These are phyloP conservation scores for Zymoseptoria pseudotritici DNA, from an alignment of 2,329 filamentous ascomycete genomes.

Conservation along the genomic window DNA sequence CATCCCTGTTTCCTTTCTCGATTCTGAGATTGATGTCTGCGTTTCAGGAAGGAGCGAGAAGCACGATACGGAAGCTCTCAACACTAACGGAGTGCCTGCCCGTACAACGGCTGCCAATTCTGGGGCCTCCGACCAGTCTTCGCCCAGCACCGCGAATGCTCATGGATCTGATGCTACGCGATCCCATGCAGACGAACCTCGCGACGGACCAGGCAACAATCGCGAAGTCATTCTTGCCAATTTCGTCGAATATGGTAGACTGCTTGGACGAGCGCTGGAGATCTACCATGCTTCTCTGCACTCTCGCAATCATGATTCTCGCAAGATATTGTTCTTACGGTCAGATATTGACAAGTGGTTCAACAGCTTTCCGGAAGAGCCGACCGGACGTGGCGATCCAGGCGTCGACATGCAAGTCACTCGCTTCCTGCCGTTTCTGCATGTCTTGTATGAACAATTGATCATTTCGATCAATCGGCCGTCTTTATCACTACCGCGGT, in stretches of 20 bases:
- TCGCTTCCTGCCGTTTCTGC: constrained; percentile 24
- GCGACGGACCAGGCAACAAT: constrained; percentile 2
- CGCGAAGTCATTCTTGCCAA: constrained; percentile 18
- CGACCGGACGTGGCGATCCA: not conserved
- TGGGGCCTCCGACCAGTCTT: not conserved
- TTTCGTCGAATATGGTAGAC: constrained; percentile 19
- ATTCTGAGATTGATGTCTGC: constrained; percentile 35
- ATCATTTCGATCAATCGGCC: constrained; percentile 31
- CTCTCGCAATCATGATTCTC: constrained; percentile 12
- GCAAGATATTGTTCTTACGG: constrained; percentile 15
- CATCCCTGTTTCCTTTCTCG: constrained; percentile 31
- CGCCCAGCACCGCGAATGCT: not conserved
- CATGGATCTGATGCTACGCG: not conserved
- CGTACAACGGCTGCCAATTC: not conserved
- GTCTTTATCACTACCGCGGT: constrained; percentile 29
- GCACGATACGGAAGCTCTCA: constrained; percentile 18
- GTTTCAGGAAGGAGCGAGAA: constrained; percentile 25
- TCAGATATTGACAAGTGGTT: constrained; percentile 22
- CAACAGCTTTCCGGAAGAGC: constrained; percentile 20
- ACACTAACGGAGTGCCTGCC: constrained; percentile 2
- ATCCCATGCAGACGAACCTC: not conserved
- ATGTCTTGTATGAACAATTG: constrained; percentile 29
- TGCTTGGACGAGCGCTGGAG: constrained; percentile 17
- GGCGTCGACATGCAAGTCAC: constrained; percentile 15
- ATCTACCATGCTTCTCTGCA: constrained; percentile 19